These are phyloP conservation scores for Ganoderma sinense DNA, from an alignment of 1,284 basidiomycete genomes.

Conservation along the genomic window DNA sequence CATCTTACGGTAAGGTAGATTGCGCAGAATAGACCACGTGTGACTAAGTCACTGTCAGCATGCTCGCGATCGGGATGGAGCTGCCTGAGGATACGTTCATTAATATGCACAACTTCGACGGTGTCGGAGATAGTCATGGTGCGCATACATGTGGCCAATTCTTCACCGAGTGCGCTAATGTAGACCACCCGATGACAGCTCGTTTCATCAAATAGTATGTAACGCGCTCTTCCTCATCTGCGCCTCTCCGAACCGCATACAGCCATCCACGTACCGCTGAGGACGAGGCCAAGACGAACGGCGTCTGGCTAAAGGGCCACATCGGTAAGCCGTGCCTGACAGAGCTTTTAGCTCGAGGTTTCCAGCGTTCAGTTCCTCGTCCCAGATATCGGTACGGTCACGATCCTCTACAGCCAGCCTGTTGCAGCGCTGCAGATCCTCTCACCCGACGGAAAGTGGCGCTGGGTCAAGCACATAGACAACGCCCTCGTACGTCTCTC, in stretches of 20 bases:
- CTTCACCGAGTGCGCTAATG: too few species aligned
- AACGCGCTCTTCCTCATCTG: background rate
- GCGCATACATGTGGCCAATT: constrained; percentile 18
- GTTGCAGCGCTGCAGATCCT: constrained; percentile 67
- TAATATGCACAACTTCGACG: constrained; percentile 46
- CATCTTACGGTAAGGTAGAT: constrained; percentile 25
- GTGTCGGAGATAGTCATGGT: constrained; percentile 38
- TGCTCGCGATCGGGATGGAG: constrained; percentile 38
- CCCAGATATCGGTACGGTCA: constrained; percentile 61
- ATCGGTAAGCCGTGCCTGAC: constrained; percentile 48
- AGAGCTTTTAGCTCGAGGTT: background rate
- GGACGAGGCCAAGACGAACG: constrained; percentile 58
- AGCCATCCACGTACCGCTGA: constrained; percentile 47
- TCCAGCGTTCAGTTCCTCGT: background rate
- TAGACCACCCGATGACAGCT: constrained; percentile 20
- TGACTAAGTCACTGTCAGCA: constrained; percentile 17
- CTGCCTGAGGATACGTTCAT: constrained; percentile 44
- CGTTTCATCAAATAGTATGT: constrained; percentile 48
- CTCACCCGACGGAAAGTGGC: constrained; percentile 58
- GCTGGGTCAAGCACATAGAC: constrained; percentile 65
- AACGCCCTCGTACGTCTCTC: constrained; percentile 61
- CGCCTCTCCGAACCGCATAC: background rate
- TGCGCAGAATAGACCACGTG: constrained; percentile 14
- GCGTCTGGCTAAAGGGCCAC: constrained; percentile 70
- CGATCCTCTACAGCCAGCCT: constrained; percentile 66